Percentiles rank a stretch among this genome's conserved stretches.
Evolutionary conservation across 2,329 filamentous ascomycete genomes (phyloP).

Genomic region (Macrophomina tecta): DNA sequence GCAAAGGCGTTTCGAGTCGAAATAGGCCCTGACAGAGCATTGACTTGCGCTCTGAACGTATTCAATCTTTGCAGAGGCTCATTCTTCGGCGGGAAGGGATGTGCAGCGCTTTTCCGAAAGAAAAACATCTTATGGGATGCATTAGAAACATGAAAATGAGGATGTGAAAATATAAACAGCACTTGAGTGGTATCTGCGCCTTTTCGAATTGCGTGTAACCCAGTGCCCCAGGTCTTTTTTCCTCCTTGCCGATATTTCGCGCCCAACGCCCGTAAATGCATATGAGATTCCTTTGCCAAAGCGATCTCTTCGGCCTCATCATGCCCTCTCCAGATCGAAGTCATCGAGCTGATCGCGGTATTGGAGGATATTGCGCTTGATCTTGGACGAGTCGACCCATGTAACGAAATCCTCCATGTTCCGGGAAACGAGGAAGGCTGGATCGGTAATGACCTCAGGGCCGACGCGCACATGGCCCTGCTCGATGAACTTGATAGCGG

Average conservation of each 20-base stretch:
- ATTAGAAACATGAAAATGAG: neutral
- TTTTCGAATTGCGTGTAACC: neutral
- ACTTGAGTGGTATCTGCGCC: conserved; percentile 5
- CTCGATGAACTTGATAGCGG: conserved; percentile 83
- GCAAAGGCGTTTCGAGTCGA: neutral
- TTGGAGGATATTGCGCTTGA: conserved; percentile 93
- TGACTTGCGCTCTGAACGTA: neutral
- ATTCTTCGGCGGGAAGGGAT: neutral
- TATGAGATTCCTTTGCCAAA: neutral
- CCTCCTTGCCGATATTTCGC: neutral
- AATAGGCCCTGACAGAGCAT: neutral
- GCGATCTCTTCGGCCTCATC: neutral
- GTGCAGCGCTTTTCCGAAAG: neutral
- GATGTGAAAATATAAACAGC: neutral
- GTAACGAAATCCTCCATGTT: conserved; percentile 96
- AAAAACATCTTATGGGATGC: neutral
- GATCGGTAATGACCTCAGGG: conserved; percentile 87
- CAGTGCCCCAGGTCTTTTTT: neutral
- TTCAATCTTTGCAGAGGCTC: neutral
- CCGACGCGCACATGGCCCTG: conserved; percentile 93
- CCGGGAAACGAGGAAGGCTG: conserved; percentile 83
- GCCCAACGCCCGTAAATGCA: conserved; percentile 24
- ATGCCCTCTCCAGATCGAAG: conserved; percentile 70
- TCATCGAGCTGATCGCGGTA: conserved; percentile 96
- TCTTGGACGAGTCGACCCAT: conserved; percentile 95